These are phyloP conservation scores for Scheffersomyces amazonensis DNA, from an alignment of 805 yeast genomes.

Conservation along the genomic window DNA sequence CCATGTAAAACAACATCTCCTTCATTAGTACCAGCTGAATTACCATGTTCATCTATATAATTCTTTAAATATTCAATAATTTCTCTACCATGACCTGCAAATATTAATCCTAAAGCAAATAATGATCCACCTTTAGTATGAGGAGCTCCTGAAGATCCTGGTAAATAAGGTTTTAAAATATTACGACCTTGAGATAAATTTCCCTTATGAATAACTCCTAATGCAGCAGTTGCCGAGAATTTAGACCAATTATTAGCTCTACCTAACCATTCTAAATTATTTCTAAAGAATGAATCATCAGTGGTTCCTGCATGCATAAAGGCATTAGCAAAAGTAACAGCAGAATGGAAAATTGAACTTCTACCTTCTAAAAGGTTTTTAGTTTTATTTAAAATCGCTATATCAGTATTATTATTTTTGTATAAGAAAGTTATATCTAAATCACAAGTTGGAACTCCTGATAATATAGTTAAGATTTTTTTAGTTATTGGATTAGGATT, in stretches of 20 bases:
- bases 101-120: conserved; percentile 88
- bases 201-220: conserved; percentile 96
- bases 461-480: conserved; percentile 65
- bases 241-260: conserved; percentile 99
- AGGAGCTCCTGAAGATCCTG: conserved; percentile 74
- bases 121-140: conserved; percentile 95
- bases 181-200: conserved; percentile 87
- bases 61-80: conserved; percentile 74
- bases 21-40: conserved; percentile 63
- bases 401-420: conserved; percentile 85
- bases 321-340: conserved; percentile 92
- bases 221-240: conserved; percentile 95
- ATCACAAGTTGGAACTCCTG: conserved; percentile 95
- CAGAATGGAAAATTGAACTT: conserved; percentile 91
- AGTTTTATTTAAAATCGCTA: conserved; percentile 74
- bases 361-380: conserved; percentile 84
- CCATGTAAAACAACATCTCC: conserved; percentile 89
- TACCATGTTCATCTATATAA: conserved; percentile 64
- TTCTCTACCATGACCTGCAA: conserved; percentile 95
- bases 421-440: conserved; percentile 82
- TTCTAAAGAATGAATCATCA: conserved; percentile 86
- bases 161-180: conserved; percentile 85
- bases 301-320: conserved; percentile 96
- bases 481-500: conserved; percentile 21
- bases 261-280: conserved; percentile 92